Conservation (phyloP, 441 rosid species). For the Bocquillonia castaneifolia region DNA sequence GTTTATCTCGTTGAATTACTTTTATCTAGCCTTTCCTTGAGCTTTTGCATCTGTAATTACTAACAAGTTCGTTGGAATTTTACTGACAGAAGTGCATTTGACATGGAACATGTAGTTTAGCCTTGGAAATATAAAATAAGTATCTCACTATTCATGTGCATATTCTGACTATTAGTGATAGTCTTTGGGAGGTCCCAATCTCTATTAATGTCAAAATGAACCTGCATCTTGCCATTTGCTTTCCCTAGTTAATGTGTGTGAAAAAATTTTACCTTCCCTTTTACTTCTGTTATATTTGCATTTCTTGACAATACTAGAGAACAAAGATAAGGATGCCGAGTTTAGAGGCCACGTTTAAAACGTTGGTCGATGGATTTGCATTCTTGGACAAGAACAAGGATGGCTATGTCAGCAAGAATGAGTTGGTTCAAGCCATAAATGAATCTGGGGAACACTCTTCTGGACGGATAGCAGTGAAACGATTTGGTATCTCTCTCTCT, state of each 20-base stretch:
- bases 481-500: slow-evolving; percentile 63
- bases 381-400: slow-evolving; percentile 88
- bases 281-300: slow-evolving; percentile 2
- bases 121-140: not conserved
- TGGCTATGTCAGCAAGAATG: slow-evolving; percentile 77
- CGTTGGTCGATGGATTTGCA: slow-evolving; percentile 77
- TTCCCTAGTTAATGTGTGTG: not conserved
- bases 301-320: slow-evolving; percentile 56
- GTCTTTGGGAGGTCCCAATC: not conserved
- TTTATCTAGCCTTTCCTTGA: not conserved
- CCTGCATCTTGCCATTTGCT: not conserved
- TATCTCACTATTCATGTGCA: not conserved
- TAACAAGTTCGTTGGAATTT: not conserved
- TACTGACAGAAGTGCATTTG: not conserved
- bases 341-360: slow-evolving; percentile 77
- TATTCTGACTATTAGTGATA: slow-evolving; percentile 3
- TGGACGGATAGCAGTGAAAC: slow-evolving; percentile 77
- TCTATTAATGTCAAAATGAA: not conserved
- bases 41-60: not conserved
- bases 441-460: slow-evolving; percentile 90
- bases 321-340: slow-evolving; percentile 61
- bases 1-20: not conserved
- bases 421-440: slow-evolving; percentile 79
- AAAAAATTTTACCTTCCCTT: not conserved
- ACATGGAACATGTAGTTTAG: not conserved